A percentile compares a stretch with the other conserved stretches of the same genome.
Conservation (phyloP, 352 stramenopile species). For the Globisporangium cystogenes region DNA sequence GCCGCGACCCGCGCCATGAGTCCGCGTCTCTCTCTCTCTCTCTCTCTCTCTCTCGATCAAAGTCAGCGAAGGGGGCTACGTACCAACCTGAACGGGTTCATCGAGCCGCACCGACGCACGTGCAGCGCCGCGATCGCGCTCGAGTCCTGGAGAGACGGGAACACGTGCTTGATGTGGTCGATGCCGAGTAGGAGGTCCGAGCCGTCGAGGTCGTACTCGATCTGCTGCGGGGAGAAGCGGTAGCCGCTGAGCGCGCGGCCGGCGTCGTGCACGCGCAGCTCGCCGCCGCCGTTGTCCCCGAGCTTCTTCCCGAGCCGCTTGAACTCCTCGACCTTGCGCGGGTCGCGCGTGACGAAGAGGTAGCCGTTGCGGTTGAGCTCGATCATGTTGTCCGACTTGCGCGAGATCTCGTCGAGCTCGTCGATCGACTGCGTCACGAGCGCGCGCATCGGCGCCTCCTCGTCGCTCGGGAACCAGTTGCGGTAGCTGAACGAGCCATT, state of each 20-base stretch:
- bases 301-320: conserved; percentile 38
- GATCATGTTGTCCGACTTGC: conserved; percentile 54
- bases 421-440: conserved; percentile 73
- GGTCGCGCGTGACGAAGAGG: conserved; percentile 61
- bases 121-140: conserved; percentile 53
- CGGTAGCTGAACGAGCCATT: conserved; percentile 81
- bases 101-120: conserved; percentile 61
- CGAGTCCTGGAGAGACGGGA: conserved; percentile 56
- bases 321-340: conserved; percentile 42
- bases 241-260: conserved; percentile 27
- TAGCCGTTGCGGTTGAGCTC: conserved; percentile 79
- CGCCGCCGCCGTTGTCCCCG: conserved; percentile 42
- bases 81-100: conserved; percentile 67
- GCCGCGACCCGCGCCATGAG: not conserved
- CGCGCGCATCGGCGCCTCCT: conserved; percentile 56
- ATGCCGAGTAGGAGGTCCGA: conserved; percentile 64
- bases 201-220: conserved; percentile 58
- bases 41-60: no score
- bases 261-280: conserved; percentile 39
- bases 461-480: conserved; percentile 77
- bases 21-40: no score
- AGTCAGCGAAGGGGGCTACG: no score
- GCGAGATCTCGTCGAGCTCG: conserved; percentile 61
- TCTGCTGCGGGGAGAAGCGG: conserved; percentile 31
- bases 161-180: conserved; percentile 44